phyloP scores from a whole-genome alignment of 2,329 filamentous ascomycete genomes.

The Myriosclerotinia curreyana region DNA sequence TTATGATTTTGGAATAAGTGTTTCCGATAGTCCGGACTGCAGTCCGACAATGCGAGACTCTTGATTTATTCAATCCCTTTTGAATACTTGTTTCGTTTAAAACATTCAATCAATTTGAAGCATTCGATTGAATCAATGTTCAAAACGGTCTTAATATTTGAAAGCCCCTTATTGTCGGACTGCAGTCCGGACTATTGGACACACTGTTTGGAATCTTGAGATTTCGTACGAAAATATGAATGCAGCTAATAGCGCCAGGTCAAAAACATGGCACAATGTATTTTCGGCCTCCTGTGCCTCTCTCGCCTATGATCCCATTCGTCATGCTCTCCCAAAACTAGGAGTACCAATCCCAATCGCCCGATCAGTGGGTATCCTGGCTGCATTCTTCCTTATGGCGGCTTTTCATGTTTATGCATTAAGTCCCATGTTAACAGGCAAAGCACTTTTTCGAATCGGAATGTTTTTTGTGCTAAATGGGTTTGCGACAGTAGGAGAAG shows the following conservation, averaged over 20 bases:
- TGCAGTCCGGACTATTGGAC: no score
- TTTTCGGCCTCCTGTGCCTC: conserved; percentile 43
- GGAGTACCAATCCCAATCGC: conserved; percentile 39
- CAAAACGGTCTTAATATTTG: no score
- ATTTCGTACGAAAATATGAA: neutral
- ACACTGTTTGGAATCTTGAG: neutral
- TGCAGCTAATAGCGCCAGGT: conserved; percentile 28
- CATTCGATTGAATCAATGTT: no score
- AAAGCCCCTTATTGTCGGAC: no score
- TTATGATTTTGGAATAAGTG: neutral
- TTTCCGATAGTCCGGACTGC: no score
- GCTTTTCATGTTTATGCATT: conserved; percentile 43
- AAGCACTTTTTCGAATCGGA: conserved; percentile 39
- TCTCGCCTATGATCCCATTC: conserved; percentile 42
- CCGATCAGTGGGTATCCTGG: conserved; percentile 40
- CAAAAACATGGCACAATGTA: conserved; percentile 45
- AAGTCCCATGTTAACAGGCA: conserved; percentile 38
- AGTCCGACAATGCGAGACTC: no score
- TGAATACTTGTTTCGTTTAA: no score
- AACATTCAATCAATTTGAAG: no score
- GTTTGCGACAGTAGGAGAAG: conserved; percentile 39
- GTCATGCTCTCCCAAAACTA: conserved; percentile 37
- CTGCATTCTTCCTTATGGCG: conserved; percentile 43
- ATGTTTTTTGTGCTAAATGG: conserved; percentile 44
- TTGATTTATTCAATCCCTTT: no score